These are phyloP conservation scores for Syzygium oleosum DNA, from an alignment of 345 rosid genomes.

Conservation along the genomic window DNA sequence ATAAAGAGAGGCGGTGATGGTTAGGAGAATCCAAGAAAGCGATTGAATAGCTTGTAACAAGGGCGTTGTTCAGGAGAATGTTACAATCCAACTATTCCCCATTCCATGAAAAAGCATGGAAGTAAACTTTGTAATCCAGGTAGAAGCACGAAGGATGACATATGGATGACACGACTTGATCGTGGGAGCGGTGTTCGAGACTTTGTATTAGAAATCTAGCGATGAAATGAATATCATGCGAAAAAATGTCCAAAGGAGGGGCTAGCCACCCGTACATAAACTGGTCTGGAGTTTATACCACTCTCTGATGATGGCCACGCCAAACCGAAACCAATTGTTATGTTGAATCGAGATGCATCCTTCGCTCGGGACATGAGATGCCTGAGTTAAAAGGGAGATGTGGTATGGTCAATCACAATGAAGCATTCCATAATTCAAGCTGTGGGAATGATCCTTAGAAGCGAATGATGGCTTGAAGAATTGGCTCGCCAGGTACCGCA, in stretches of 20 bases:
- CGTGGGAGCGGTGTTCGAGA: neutral
- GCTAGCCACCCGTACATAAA: neutral
- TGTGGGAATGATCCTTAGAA: neutral
- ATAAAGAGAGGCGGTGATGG: neutral
- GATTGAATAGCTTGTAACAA: no score
- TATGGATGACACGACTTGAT: neutral
- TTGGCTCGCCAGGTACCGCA: neutral
- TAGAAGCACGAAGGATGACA: neutral
- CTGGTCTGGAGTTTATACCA: neutral
- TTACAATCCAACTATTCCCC: neutral
- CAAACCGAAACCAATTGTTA: rapidly evolving
- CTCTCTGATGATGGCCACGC: neutral
- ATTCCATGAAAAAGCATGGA: neutral
- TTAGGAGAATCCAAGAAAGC: neutral
- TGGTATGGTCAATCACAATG: neutral
- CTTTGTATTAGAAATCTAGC: neutral
- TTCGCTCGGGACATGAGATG: no score
- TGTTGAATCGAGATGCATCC: neutral
- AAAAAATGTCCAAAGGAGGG: neutral
- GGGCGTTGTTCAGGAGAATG: neutral
- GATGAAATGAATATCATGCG: neutral
- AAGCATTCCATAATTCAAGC: neutral
- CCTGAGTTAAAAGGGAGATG: no score
- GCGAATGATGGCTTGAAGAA: neutral
- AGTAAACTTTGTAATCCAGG: neutral